A percentile compares a stretch with the other conserved stretches of the same genome.
phyloP scores from a whole-genome alignment of 345 rosid species.

The Salix viminalis region DNA sequence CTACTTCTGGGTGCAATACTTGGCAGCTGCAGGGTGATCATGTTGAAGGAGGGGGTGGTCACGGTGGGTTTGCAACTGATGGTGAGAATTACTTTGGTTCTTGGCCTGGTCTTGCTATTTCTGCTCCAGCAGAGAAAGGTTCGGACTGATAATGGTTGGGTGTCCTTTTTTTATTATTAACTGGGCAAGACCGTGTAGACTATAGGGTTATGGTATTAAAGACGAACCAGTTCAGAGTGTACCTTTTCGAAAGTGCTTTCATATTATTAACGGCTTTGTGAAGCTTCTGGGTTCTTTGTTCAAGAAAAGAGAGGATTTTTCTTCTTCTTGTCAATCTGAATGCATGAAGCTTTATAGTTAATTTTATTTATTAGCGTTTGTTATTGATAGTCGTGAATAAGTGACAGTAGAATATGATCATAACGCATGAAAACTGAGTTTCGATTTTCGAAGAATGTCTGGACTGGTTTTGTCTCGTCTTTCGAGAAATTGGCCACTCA shows the following conservation, averaged over 20 bases:
- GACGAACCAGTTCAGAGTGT: neutral
- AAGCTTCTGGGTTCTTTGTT: neutral
- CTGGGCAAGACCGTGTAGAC: neutral
- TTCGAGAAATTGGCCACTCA: neutral
- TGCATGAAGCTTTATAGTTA: neutral
- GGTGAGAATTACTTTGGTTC: slow-evolving; percentile 32
- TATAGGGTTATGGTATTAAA: neutral
- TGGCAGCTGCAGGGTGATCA: slow-evolving; percentile 35
- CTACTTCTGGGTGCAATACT: slow-evolving; percentile 25
- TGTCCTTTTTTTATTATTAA: neutral
- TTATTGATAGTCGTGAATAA: neutral
- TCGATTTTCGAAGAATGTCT: slow-evolving; percentile 18
- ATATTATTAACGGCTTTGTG: neutral
- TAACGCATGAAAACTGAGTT: slow-evolving; percentile 1
- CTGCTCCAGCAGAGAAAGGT: slow-evolving; percentile 42
- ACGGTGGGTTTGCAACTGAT: slow-evolving; percentile 23
- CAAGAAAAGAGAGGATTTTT: neutral
- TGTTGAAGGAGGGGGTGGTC: slow-evolving; percentile 18
- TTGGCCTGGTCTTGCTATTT: slow-evolving; percentile 57
- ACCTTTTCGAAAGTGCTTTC: slow-evolving; percentile 9
- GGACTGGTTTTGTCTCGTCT: neutral
- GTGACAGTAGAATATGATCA: neutral
- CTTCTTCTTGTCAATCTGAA: neutral
- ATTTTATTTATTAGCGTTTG: neutral
- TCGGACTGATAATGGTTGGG: slow-evolving; percentile 29